These are phyloP conservation scores for Ogataea degrootiae DNA, from an alignment of 805 yeast species.

Conservation along the genomic window DNA sequence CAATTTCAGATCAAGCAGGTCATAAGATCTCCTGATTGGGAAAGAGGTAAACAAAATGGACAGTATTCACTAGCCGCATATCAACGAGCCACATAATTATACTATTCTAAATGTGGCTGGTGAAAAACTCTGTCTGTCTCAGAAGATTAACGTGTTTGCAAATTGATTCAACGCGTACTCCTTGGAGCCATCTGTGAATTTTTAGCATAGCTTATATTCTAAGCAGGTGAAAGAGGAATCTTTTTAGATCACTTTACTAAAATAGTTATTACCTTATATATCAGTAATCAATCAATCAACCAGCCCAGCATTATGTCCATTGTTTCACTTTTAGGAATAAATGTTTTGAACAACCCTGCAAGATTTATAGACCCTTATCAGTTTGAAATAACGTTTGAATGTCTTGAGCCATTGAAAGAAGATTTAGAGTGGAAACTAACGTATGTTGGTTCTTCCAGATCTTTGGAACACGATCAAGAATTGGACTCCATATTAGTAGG, in stretches of 20 bases:
- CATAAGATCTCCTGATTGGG: not conserved
- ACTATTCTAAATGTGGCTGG: not conserved
- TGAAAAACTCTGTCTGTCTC: not conserved
- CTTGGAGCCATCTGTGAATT: not conserved
- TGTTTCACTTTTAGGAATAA: conserved; percentile 86
- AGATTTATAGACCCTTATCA: conserved; percentile 89
- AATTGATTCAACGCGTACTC: not conserved
- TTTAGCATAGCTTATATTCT: no score
- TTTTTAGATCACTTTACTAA: not conserved
- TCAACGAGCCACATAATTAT: not conserved
- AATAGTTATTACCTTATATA: not conserved
- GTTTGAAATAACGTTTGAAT: conserved; percentile 96
- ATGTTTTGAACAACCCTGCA: conserved; percentile 92
- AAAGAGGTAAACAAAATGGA: not conserved
- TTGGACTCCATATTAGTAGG: conserved; percentile 95
- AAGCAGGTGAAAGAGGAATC: not conserved
- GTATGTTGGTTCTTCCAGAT: conserved; percentile 92
- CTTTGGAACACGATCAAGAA: conserved; percentile 95
- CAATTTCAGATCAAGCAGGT: not conserved
- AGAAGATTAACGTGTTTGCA: not conserved
- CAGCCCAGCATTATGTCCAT: conserved; percentile 61
- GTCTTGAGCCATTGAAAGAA: conserved; percentile 84
- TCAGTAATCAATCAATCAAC: not conserved
- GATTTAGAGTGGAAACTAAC: conserved; percentile 97
- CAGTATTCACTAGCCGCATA: not conserved